Evolutionary conservation across 164 flowering plant genomes (phyloP), one percentile per base, ranked within the genome.

Genomic region (Saururus chinensis): DNA sequence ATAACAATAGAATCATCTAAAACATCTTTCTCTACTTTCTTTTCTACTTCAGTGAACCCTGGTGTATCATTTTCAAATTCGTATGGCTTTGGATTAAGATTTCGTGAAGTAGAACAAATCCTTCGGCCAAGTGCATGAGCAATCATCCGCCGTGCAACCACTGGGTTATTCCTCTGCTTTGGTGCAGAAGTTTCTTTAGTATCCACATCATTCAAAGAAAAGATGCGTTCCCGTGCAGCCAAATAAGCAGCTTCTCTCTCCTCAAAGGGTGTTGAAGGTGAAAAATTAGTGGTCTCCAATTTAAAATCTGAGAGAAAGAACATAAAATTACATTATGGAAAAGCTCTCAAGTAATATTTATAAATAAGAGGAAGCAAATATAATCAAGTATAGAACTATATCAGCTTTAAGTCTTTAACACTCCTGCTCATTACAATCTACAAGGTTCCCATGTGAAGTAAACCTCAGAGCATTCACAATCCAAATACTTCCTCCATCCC

Each of bases 71-170:
- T 13, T 70, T 56, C 41, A 59, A 19, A 17, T n/a, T 30, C 69
- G 64, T 26, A 56, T 51, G 40, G 19, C 22, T 48, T 40, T 8
- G 17, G 1, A 24, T 40, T 61, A 71, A 49, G 76, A 51, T 57
- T 56, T 9, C 59, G 16, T 24, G 64, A 53, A 55, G 60, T 68
- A n/a, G 66, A 24, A 61, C 19, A 24, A 42, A 79, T 70, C 75
- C 75, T 81, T 67, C 79, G 82, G 53, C 98, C 98, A 30, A 92
- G 80, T 0, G 96, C 96, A 82, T 83, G 96, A 30, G 89, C 88
- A 73, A 92, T 92, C 98, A 92, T 89, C 25, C 98, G 83, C 19
- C 79, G 92, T 53, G 96, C 98, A 75, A 89, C 98, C 53, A 74
- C 88, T 74, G 95, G 96, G 64, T 73, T 65, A 52, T 65, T 79